Base-by-base conservation (phyloP, 2,329 filamentous ascomycete genomes). In the Zarea fungicola region DNA sequence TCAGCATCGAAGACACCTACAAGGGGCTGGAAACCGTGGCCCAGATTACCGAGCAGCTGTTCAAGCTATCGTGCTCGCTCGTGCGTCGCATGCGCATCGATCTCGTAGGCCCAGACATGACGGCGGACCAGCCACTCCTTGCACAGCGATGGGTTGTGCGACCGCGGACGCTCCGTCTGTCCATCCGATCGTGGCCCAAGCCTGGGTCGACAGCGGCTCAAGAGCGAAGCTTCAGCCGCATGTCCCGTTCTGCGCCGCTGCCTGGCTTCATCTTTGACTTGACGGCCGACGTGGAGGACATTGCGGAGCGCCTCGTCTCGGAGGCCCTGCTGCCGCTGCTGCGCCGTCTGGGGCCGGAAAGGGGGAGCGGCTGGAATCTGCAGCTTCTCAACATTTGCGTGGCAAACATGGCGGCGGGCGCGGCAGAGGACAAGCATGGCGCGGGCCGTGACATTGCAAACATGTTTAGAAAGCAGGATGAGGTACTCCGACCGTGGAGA, bases 1-100 rank as follows among this genome's bases (percentile, higher is more conserved):
- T 97, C 62, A 93, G 89, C 64, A 93, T 97, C 54, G 92, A 97
- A 62, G 91, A 97, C 66, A 93, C 89, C 14, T 97, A 95, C 63
- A 77, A 80, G 21, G 81, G 83, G 14, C 71, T 96, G 1, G 79
- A 85, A 56, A 82, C 75, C 0, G 62, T 85, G 44, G 65, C 79
- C 1, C 76, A 83, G 51, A 81, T 95, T 25, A 68, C 72, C 35
- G 80, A 78, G 54, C 85, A 95, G 65, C 71, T 96, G 34, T 66
- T 71, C n/a, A 75, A 79, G 52, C 70, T 96, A 2, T 76, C 85
- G 0, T 73, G 71, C 11, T 89, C 86, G 55, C 72, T 97, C 9
- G 65, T 96, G 11, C 79, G 80, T 26, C 79, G 91, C 26, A 91
- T 96, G 85, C 81, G 85, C 36, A 69, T 77, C 1, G 92, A 97